Evolutionary conservation across 148 eudicot species (phyloP).

Genomic region (Rhododendron molle): DNA sequence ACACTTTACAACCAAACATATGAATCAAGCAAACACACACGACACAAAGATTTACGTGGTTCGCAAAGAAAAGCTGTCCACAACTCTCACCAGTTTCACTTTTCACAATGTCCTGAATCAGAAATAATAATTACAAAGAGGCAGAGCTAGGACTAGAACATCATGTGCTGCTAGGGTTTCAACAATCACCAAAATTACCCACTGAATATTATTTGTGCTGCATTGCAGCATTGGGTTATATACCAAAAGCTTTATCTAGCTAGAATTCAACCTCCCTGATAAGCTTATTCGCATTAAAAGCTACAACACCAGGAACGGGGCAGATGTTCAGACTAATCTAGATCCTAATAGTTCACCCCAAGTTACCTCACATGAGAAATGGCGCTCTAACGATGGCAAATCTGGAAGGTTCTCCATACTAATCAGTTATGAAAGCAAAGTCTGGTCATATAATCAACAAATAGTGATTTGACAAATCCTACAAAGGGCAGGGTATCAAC

Average conservation of each 20-base stretch:
- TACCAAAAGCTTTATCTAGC: background rate
- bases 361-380: background rate
- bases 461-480: background rate
- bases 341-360: background rate
- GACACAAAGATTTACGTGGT: background rate
- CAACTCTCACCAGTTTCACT: background rate
- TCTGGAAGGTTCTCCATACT: background rate
- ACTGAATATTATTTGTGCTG: background rate
- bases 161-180: background rate
- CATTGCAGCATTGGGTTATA: background rate
- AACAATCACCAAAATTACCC: background rate
- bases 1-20: background rate
- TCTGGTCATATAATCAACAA: background rate
- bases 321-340: background rate
- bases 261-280: background rate
- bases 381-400: background rate
- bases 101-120: background rate
- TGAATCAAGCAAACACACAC: background rate
- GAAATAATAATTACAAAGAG: background rate
- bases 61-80: background rate
- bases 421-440: background rate
- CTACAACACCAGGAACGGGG: background rate
- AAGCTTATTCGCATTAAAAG: background rate
- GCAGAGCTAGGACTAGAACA: background rate
- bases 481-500: background rate